Percentiles rank a stretch among this genome's conserved stretches.
Evolutionary conservation across 352 stramenopile species (phyloP).

Genomic region (Phytophthora rubi): DNA sequence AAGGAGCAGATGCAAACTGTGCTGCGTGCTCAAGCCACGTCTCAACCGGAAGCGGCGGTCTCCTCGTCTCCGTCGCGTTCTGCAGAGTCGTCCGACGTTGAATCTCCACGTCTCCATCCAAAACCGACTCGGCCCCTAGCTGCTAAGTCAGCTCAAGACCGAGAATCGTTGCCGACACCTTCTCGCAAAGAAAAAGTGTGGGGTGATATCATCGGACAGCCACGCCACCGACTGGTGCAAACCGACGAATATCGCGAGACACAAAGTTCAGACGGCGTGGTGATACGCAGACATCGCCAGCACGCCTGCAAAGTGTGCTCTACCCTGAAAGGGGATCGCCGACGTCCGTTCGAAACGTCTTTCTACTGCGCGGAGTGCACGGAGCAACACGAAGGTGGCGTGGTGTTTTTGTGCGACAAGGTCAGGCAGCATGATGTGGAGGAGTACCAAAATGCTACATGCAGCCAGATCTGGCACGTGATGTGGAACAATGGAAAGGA

Average conservation of each 20-base stretch:
- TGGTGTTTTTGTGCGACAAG: slow-evolving; percentile 42
- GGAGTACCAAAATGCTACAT: slow-evolving; percentile 33
- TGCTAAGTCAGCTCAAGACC: not conserved
- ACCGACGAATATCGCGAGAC: slow-evolving; percentile 37
- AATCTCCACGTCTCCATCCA: not conserved
- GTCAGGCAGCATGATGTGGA: slow-evolving; percentile 26
- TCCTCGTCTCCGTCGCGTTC: not conserved
- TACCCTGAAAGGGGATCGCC: slow-evolving; percentile 32
- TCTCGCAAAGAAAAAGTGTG: slow-evolving; percentile 33
- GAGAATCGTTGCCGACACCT: not conserved
- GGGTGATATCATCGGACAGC: slow-evolving; percentile 32
- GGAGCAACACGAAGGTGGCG: slow-evolving; percentile 27
- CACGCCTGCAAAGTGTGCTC: slow-evolving; percentile 47
- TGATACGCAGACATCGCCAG: slow-evolving; percentile 35
- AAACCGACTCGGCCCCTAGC: not conserved
- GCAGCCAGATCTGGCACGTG: slow-evolving; percentile 46
- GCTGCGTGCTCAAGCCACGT: slow-evolving; percentile 16
- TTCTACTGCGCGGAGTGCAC: slow-evolving; percentile 40
- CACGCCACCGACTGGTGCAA: slow-evolving; percentile 34
- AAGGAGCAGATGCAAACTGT: slow-evolving; percentile 35
- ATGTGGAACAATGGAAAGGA: slow-evolving; percentile 36
- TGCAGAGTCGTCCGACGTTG: not conserved
- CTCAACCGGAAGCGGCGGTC: not conserved
- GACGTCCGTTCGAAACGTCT: slow-evolving; percentile 32
- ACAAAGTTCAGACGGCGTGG: slow-evolving; percentile 18